phyloP scores from a whole-genome alignment of 78 protist species.

The Paratrimastix pyriformis region DNA sequence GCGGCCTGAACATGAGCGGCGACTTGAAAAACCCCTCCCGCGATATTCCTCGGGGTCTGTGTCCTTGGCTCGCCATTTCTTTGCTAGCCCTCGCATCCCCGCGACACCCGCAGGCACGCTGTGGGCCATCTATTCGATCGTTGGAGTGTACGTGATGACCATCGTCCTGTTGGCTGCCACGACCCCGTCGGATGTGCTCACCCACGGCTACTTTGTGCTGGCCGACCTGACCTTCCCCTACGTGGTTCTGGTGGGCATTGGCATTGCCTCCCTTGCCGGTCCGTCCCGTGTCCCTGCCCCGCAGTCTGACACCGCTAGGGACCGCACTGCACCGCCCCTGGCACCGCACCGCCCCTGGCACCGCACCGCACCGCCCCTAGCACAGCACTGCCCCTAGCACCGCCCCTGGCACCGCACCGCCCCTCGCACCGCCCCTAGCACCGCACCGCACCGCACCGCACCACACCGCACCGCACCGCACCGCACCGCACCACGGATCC shows the following conservation, averaged over 20 bases:
- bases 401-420: too few species aligned
- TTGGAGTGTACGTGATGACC: neutral
- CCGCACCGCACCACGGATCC: too few species aligned
- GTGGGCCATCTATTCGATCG: neutral
- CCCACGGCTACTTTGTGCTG: neutral
- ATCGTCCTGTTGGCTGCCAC: neutral
- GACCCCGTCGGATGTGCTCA: neutral
- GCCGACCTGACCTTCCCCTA: neutral
- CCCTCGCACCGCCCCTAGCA: too few species aligned
- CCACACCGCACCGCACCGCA: too few species aligned
- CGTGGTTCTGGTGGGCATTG: neutral
- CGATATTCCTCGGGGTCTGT: constrained; percentile 19
- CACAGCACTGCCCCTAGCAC: too few species aligned
- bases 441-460: too few species aligned
- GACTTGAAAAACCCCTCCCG: constrained; percentile 7
- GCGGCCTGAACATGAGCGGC: constrained; percentile 19
- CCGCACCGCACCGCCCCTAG: too few species aligned
- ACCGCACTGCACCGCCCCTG: too few species aligned
- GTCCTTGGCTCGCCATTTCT: too few species aligned
- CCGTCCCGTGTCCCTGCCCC: constrained; percentile 20
- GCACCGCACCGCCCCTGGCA: too few species aligned
- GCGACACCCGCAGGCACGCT: constrained; percentile 23
- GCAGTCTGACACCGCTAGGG: too few species aligned
- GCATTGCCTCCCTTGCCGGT: constrained; percentile 7
- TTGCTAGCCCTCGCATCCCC: too few species aligned